These are phyloP conservation scores for Lodderomyces theae DNA, from an alignment of 1,139 yeast species.

Conservation along the genomic window DNA sequence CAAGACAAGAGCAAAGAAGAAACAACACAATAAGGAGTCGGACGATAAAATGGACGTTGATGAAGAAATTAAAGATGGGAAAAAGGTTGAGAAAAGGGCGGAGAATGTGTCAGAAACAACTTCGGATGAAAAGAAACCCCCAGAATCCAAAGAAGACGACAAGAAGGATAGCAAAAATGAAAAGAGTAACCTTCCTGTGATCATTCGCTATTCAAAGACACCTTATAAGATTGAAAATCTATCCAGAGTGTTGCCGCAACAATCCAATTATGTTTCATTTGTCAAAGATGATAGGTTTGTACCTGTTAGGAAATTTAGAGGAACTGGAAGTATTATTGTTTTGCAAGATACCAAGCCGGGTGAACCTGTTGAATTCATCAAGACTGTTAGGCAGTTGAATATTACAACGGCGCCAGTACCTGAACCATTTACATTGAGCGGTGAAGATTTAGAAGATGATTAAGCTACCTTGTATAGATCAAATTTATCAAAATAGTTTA, in stretches of 20 bases:
- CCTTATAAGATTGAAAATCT: slow-evolving; percentile 73
- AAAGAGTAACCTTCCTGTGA: slow-evolving; percentile 20
- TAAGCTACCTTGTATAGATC: slow-evolving; percentile 1
- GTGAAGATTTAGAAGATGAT: slow-evolving; percentile 47
- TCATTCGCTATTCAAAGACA: slow-evolving; percentile 48
- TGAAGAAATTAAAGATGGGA: slow-evolving; percentile 24
- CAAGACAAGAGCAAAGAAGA: slow-evolving; percentile 84
- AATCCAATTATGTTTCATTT: slow-evolving; percentile 79
- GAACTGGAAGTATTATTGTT: slow-evolving; percentile 78
- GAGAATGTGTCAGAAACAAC: slow-evolving; percentile 11
- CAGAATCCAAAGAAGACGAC: slow-evolving; percentile 19
- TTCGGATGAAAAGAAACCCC: slow-evolving; percentile 14
- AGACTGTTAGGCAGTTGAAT: slow-evolving; percentile 81
- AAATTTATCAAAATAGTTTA: background rate
- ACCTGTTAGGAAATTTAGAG: slow-evolving; percentile 80
- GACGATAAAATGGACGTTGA: slow-evolving; percentile 30
- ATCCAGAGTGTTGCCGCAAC: slow-evolving; percentile 90
- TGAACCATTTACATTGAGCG: slow-evolving; percentile 69
- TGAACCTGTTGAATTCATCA: slow-evolving; percentile 65
- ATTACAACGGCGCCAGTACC: slow-evolving; percentile 89
- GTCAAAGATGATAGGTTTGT: slow-evolving; percentile 71
- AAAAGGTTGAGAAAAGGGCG: slow-evolving; percentile 15
- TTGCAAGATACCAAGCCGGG: slow-evolving; percentile 69
- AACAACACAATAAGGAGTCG: slow-evolving; percentile 55
- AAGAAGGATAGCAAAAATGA: slow-evolving; percentile 15